Evolutionary conservation across 495 filamentous ascomycete species (phyloP).

Genomic region (Evansstolkia leycettana): DNA sequence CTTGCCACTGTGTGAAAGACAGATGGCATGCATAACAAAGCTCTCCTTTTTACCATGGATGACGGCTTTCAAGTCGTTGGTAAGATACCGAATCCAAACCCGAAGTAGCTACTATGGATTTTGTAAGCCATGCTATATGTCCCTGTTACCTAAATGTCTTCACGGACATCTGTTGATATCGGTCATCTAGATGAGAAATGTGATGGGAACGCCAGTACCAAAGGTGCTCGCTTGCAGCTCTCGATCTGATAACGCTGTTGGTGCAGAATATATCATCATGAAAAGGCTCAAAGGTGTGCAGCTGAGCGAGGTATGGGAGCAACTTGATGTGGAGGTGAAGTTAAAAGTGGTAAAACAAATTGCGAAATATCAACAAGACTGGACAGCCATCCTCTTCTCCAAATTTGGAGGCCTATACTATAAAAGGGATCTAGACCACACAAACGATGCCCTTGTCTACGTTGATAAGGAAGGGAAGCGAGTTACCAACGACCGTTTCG

Average conservation of each 20-base stretch:
- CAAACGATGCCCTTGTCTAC: neutral
- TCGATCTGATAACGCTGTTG: conserved; percentile 9
- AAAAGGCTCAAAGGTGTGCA: conserved; percentile 7
- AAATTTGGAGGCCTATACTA: conserved; percentile 11
- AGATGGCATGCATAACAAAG: conserved; percentile 21
- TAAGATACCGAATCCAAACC: conserved; percentile 21
- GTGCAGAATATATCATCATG: conserved; percentile 18
- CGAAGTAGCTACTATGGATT: conserved; percentile 25
- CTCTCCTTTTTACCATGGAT: conserved; percentile 18
- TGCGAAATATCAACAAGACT: conserved; percentile 7
- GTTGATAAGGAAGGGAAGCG: neutral
- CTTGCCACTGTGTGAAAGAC: conserved; percentile 3
- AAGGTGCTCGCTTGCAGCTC: conserved; percentile 11
- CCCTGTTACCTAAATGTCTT: neutral
- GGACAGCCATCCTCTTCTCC: conserved; percentile 4
- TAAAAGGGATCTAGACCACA: conserved; percentile 1
- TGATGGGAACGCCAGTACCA: conserved; percentile 8
- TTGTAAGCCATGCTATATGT: conserved; percentile 5
- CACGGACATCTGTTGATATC: conserved; percentile 32
- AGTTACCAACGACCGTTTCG: neutral
- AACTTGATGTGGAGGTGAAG: conserved; percentile 5
- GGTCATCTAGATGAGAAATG: conserved; percentile 16
- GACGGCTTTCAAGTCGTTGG: conserved; percentile 16
- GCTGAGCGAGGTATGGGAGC: conserved; percentile 7
- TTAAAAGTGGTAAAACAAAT: conserved; percentile 7